Base-by-base conservation (phyloP, 495 filamentous ascomycete genomes). In the Hypoxylon lienhwacheense region DNA sequence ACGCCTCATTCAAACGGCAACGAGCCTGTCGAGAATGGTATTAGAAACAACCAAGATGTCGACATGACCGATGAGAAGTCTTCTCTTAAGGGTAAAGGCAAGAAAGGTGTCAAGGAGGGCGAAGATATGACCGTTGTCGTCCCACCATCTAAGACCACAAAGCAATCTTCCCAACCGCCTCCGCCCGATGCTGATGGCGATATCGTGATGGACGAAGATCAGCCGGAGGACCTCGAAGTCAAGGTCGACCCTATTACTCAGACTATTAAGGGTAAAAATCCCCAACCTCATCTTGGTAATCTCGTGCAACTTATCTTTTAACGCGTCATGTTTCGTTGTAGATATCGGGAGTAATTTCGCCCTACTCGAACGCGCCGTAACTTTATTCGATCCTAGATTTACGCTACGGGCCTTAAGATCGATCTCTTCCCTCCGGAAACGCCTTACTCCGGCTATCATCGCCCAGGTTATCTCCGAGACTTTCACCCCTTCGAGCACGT, bases 311-410 rank as follows among this genome's bases (percentile, higher is more conserved):
- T 29, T 33, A 41, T 4, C 41, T 40, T 46, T 57, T 66, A 17
- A 68, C 67, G 10, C 7, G 5, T 35, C 12, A 5, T 12, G 16
- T 14, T 4, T 24, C 39, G 40, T 41, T 48, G 36, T 59, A 95
- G 93, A 96, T 67, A 96, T 97, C 78, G 91, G 91, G 74, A 82
- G 79, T 78, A 96, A 95, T 73, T 96, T 96, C 66, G 79, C 81
- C 44, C 81, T 97, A 20, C 81, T 98, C 53, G 91, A 96, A 59
- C 88, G 90, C 65, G 93, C 93, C 56, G 91, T 97, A 52, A 75
- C 86, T 55, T 82, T 96, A 63, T 98, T 97, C 67, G 93, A 98
- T 75, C 82, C 91, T 41, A 86, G 93, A 73, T 98, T 96, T 73
- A 88, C 91, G 37, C 85, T 98, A 47, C 81, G 95, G 57, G 93